Conservation (phyloP, 805 yeast species). For the Barnettozyma siamensis region DNA sequence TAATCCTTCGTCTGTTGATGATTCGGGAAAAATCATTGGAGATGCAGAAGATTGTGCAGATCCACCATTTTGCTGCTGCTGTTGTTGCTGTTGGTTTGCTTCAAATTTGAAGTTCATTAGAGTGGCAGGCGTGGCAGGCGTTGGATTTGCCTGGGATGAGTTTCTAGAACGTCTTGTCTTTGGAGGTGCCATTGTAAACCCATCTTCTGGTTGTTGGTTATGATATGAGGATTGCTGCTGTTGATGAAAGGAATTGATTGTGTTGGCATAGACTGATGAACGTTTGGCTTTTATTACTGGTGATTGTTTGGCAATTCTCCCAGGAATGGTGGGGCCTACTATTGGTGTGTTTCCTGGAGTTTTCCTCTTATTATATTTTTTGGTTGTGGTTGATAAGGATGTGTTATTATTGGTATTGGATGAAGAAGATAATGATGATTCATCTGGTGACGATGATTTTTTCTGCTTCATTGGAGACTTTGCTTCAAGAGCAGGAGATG, state of each 20-base stretch:
- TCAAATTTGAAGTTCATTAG: slow-evolving; percentile 21
- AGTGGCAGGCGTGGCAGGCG: slow-evolving; percentile 26
- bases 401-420: neutral
- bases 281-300: slow-evolving; percentile 32
- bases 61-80: neutral
- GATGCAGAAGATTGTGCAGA: slow-evolving; percentile 10
- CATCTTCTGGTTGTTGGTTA: slow-evolving; percentile 13
- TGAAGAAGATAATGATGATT: slow-evolving; percentile 9
- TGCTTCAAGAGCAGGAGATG: slow-evolving; percentile 64
- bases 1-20: neutral
- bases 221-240: slow-evolving; percentile 17
- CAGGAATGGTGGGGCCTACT: slow-evolving; percentile 31
- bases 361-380: slow-evolving; percentile 29
- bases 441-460: slow-evolving; percentile 22
- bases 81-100: neutral
- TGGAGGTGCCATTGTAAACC: slow-evolving; percentile 20
- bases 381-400: neutral
- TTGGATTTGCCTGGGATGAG: slow-evolving; percentile 9
- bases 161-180: slow-evolving; percentile 21
- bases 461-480: slow-evolving; percentile 23
- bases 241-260: slow-evolving; percentile 9
- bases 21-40: slow-evolving; percentile 19
- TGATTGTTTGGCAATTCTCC: slow-evolving; percentile 30
- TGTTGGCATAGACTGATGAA: slow-evolving; percentile 15
- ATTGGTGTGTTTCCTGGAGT: slow-evolving; percentile 36